Evolutionary conservation across 768 basidiomycete genomes (phyloP).

Genomic region (Psilocybe azurescens): DNA sequence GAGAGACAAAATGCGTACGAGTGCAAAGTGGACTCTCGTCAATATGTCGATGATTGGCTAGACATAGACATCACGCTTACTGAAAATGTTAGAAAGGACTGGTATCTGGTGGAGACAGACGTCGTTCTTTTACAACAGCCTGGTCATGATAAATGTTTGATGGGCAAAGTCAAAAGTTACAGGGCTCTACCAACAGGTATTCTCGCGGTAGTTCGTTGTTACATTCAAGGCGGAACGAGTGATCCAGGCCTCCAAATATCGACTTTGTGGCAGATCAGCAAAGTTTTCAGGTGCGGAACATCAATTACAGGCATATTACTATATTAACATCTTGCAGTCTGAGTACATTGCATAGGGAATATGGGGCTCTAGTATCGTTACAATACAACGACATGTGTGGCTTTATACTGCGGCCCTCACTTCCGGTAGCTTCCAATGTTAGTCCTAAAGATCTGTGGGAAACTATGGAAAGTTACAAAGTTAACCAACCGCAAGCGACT

Average conservation of each 20-base stretch:
- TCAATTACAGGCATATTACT: neutral
- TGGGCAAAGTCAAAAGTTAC: conserved; percentile 67
- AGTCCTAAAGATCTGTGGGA: conserved; percentile 58
- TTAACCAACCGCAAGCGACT: conserved; percentile 94
- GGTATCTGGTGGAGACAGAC: conserved; percentile 83
- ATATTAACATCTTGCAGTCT: conserved; percentile 56
- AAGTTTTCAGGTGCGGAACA: conserved; percentile 75
- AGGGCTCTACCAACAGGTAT: conserved; percentile 45
- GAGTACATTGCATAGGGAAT: conserved; percentile 92
- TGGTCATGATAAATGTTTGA: conserved; percentile 53
- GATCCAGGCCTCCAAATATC: conserved; percentile 71
- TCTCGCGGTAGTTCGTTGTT: conserved; percentile 66
- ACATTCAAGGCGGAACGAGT: conserved; percentile 36
- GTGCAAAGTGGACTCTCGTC: conserved; percentile 70
- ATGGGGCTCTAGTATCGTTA: conserved; percentile 81
- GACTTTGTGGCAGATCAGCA: conserved; percentile 75
- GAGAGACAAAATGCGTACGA: conserved; percentile 57
- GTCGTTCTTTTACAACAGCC: conserved; percentile 78
- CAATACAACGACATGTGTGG: conserved; percentile 81
- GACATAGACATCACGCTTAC: conserved; percentile 75
- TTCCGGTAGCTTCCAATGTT: conserved; percentile 50
- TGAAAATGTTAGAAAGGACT: conserved; percentile 66
- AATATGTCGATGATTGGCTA: conserved; percentile 81
- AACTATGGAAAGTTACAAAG: conserved; percentile 70
- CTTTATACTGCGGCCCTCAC: conserved; percentile 72